phyloP scores from a whole-genome alignment of 2,329 filamentous ascomycete species.

The Fusarium nisikadoi region DNA sequence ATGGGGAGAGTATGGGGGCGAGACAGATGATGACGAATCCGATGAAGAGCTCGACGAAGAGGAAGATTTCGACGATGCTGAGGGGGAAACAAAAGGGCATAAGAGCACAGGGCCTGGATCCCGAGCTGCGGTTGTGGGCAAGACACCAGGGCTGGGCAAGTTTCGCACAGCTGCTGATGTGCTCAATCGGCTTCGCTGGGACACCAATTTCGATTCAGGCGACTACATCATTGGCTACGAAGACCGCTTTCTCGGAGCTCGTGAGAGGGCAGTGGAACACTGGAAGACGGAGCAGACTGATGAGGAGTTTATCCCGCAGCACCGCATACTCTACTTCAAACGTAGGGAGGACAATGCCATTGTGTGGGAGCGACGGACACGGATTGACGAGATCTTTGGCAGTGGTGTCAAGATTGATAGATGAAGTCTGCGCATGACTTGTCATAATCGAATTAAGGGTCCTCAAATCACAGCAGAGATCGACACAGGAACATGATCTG shows the following conservation, averaged over 20 bases:
- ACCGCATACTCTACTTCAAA: slow-evolving; percentile 71
- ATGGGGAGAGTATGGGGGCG: slow-evolving; percentile 55
- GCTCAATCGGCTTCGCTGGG: slow-evolving; percentile 69
- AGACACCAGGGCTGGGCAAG: slow-evolving; percentile 54
- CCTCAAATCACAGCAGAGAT: slow-evolving; percentile 11
- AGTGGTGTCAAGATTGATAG: slow-evolving; percentile 54
- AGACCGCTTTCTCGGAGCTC: slow-evolving; percentile 66
- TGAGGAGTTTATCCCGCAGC: slow-evolving; percentile 74
- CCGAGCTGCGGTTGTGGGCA: slow-evolving; percentile 26
- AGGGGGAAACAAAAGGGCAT: slow-evolving; percentile 9
- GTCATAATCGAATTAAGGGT: slow-evolving; percentile 3
- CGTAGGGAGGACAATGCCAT: slow-evolving; percentile 59
- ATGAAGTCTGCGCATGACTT: slow-evolving; percentile 7
- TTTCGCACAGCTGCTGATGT: slow-evolving; percentile 68
- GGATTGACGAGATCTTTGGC: slow-evolving; percentile 66
- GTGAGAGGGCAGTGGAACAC: slow-evolving; percentile 63
- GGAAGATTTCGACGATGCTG: slow-evolving; percentile 40
- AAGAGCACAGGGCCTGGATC: slow-evolving; percentile 17
- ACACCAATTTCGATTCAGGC: slow-evolving; percentile 60
- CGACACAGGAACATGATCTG: slow-evolving; percentile 6
- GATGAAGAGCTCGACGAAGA: slow-evolving; percentile 56
- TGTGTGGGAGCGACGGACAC: slow-evolving; percentile 67
- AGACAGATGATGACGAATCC: slow-evolving; percentile 52
- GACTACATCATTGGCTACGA: slow-evolving; percentile 70
- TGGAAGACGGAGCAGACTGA: slow-evolving; percentile 73